Conservation (phyloP, 2,329 filamentous ascomycete genomes). For the Botrytis galanthina region DNA sequence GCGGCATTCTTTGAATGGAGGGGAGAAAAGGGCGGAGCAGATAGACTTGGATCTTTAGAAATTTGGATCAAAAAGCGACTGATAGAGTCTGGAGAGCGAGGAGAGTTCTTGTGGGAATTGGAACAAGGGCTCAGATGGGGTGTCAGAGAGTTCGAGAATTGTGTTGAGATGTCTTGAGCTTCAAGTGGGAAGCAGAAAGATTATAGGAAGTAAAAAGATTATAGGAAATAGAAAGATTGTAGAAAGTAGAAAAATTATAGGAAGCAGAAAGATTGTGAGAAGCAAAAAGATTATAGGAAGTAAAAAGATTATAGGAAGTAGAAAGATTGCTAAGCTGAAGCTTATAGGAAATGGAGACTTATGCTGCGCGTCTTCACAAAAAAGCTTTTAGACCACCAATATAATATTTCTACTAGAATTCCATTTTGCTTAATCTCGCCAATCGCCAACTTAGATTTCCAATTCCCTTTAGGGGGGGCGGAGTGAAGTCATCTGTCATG, state of each 20-base stretch:
- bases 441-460: too few species aligned
- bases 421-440: too few species aligned
- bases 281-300: background rate
- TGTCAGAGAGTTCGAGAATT: conserved; percentile 37
- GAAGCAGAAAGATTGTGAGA: background rate
- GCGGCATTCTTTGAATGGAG: conserved; percentile 49
- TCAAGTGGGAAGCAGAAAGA: background rate
- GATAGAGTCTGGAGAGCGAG: conserved; percentile 48
- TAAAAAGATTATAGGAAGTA: too few species aligned
- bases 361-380: background rate
- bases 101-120: conserved; percentile 44
- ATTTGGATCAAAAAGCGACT: conserved; percentile 58
- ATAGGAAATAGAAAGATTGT: accelerated
- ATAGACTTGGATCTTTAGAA: conserved; percentile 56
- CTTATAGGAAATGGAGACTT: background rate
- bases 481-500: conserved; percentile 13
- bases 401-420: too few species aligned
- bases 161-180: conserved; percentile 23
- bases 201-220: too few species aligned
- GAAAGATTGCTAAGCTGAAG: too few species aligned
- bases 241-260: too few species aligned
- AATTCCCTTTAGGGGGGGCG: background rate
- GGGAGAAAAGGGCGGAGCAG: conserved; percentile 42
- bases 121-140: conserved; percentile 43
- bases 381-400: too few species aligned